Base-by-base conservation (phyloP, 1,139 yeast species). In the Wickerhamomyces sp. region DNA sequence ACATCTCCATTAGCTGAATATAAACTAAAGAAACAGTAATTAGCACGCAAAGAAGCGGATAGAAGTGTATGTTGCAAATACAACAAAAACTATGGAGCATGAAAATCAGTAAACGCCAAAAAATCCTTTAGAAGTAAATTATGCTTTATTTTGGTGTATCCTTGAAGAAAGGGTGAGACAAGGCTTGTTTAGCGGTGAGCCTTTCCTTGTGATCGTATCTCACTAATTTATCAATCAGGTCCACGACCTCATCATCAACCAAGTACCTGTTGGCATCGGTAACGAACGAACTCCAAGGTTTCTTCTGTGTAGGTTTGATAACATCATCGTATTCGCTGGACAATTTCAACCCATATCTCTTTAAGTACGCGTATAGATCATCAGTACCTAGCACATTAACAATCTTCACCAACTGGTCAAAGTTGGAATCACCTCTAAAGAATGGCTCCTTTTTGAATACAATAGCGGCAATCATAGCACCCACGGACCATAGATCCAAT, bases 391-490 rank as follows among this genome's bases (percentile, higher is more conserved):
- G 69, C 0, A 93, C 95, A 48, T 91, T 73, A 4, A 91, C 96
- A 46, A 93, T 91, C 60, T 91, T 94, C 35, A 93, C 94, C 51
- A 93, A 70, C 63, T 93, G 99, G 62, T 93, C 97, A 36, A 91
- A 86, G 61, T 93, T 93, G 28, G 96, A 87, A 45, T 86, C 84
- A 23, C 98, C 98, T 57, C 89, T 95, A 73, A 93, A 93, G 54
- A 93, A 89, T 4, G 98, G 98, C 55, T 93, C 99, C 60, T 87
- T 89, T 59, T 85, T 83, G 65, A 91, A 91, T 22, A 91, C 83
- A 74, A 93, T 85, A 13, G 96, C 85, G n/a, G 98, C 98, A 45
- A 91, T 67, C 91, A 89, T 89, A 42, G 97, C 94, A 26, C 99
- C 99, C 45, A 80, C 81, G 3, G 96, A 85, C 99, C 99, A 93